Percentiles rank a stretch among this genome's conserved stretches.
These are phyloP conservation scores for Puccinia hordei DNA, from an alignment of 1,284 basidiomycete species.

Conservation along the genomic window DNA sequence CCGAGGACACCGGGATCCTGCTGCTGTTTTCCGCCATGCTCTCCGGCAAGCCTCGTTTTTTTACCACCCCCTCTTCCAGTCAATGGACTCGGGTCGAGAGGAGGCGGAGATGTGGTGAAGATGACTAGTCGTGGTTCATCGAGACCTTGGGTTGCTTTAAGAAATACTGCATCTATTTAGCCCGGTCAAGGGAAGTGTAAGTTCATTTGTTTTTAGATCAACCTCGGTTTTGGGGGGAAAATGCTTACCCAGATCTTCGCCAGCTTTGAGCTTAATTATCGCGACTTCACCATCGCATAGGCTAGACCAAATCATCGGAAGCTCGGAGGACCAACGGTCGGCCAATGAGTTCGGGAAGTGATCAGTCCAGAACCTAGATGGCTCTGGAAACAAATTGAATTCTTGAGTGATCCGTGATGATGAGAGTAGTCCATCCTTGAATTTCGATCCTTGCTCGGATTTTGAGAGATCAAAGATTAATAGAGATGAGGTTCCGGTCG, in stretches of 20 bases:
- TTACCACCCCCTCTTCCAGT: neutral
- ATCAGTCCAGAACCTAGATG: slow-evolving; percentile 2
- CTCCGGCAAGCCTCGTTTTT: neutral
- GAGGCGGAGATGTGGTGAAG: neutral
- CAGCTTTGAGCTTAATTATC: neutral
- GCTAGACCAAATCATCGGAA: slow-evolving; percentile 15
- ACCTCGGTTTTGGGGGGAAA: neutral
- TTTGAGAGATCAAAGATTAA: slow-evolving; percentile 18
- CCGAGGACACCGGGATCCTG: neutral
- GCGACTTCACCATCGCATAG: slow-evolving; percentile 24
- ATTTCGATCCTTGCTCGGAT: neutral
- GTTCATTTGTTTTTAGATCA: neutral
- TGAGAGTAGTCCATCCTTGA: slow-evolving; percentile 15
- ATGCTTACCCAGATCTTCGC: slow-evolving; percentile 29
- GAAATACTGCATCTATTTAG: slow-evolving; percentile 28
- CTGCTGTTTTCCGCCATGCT: neutral
- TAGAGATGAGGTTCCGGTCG: slow-evolving; percentile 26
- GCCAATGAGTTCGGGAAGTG: neutral
- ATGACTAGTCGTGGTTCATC: slow-evolving; percentile 27
- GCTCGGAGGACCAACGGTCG: neutral
- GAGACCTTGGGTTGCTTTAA: neutral
- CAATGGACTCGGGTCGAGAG: neutral
- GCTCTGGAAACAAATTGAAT: slow-evolving; percentile 16
- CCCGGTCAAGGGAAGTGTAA: neutral
- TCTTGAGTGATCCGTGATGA: slow-evolving; percentile 12